A percentile compares a stretch with the other conserved stretches of the same genome.
Conservation (phyloP, 257 asterid species). For the Salvia hispanica region DNA sequence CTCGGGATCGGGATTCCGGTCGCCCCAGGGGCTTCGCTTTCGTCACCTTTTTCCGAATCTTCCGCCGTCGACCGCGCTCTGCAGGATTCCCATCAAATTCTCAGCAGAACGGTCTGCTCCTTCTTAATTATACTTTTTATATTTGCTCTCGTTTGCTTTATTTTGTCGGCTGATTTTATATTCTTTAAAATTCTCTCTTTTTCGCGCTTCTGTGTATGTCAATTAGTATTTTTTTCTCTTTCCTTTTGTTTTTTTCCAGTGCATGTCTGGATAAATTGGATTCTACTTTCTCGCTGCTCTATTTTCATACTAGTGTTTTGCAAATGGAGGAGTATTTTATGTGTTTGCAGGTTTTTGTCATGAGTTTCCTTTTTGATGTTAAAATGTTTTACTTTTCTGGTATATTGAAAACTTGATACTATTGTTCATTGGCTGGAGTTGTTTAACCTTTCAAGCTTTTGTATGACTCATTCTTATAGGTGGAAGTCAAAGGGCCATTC, state of each 20-base stretch:
- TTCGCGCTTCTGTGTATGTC: conserved; percentile 2
- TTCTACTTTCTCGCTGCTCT: conserved; percentile 9
- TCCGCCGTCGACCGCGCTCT: conserved; percentile 74
- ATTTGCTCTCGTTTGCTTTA: conserved; percentile 9
- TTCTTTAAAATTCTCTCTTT: neutral
- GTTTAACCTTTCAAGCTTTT: conserved; percentile 26
- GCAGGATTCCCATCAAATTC: conserved; percentile 68
- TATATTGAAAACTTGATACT: no score
- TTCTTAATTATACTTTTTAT: no score
- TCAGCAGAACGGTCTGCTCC: conserved; percentile 70
- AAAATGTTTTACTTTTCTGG: no score
- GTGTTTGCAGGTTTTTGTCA: neutral
- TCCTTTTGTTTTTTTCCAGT: conserved; percentile 5
- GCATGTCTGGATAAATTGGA: conserved; percentile 22
- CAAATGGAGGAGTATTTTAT: neutral
- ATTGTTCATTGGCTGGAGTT: neutral
- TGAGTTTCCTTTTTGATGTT: no score
- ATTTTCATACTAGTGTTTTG: neutral
- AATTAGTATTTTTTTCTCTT: neutral
- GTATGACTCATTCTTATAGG: conserved; percentile 45
- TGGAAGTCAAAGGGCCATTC: conserved; percentile 95
- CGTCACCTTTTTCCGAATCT: conserved; percentile 69
- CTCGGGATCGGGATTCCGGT: conserved; percentile 63
- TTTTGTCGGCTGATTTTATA: neutral
- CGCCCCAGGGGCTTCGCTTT: conserved; percentile 86